These are phyloP conservation scores for Sordariomycetes sp. DNA, from an alignment of 2,329 filamentous ascomycete genomes.

Conservation along the genomic window DNA sequence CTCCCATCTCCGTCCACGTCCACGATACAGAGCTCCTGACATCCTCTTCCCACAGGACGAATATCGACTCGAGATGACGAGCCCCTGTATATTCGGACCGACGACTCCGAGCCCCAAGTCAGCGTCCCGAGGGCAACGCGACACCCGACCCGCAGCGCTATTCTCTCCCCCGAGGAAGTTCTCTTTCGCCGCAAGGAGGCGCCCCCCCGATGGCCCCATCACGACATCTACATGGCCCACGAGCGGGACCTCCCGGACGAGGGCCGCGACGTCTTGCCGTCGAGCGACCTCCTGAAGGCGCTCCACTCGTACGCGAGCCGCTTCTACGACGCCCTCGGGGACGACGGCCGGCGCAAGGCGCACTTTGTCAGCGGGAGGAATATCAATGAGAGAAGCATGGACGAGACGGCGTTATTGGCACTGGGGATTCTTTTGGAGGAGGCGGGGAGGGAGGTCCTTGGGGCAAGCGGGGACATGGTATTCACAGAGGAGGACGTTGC, in stretches of 20 bases:
- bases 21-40: background rate
- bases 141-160: background rate
- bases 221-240: constrained; percentile 61
- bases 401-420: constrained; percentile 68
- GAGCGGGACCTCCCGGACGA: constrained; percentile 39
- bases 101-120: background rate
- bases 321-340: constrained; percentile 44
- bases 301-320: constrained; percentile 58
- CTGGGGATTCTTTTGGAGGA: constrained; percentile 70
- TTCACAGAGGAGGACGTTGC: constrained; percentile 49
- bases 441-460: constrained; percentile 48
- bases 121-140: background rate
- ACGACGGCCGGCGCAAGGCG: constrained; percentile 5
- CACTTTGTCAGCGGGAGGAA: constrained; percentile 13
- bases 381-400: constrained; percentile 52
- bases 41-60: constrained; percentile 2
- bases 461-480: constrained; percentile 56
- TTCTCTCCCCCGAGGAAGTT: constrained; percentile 56
- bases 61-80: constrained; percentile 1
- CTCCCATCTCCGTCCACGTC: background rate
- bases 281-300: constrained; percentile 58
- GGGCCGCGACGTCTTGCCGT: constrained; percentile 43
- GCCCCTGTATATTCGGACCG: background rate
- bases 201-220: constrained; percentile 57
- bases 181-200: constrained; percentile 57